Percentiles rank a stretch among this genome's conserved stretches.
Conservation (phyloP, 2,329 filamentous ascomycete species). For the Fusarium nygamai region DNA sequence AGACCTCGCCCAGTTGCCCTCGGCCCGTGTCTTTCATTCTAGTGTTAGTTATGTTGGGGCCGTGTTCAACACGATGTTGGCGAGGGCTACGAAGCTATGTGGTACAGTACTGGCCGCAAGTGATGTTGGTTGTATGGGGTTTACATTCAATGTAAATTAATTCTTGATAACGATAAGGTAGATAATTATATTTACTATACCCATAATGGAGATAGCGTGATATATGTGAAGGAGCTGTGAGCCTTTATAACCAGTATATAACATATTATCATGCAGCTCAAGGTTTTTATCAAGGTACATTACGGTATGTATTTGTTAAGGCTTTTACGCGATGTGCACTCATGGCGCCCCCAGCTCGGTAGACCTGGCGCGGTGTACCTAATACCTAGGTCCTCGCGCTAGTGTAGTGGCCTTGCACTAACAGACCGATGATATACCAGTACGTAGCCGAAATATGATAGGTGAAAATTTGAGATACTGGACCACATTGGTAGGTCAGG, state of each 20-base stretch:
- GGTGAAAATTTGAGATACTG: not conserved
- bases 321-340: not conserved
- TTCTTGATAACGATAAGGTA: not conserved
- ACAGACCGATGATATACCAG: not conserved
- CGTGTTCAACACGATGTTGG: not conserved
- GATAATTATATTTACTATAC: not conserved
- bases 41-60: not conserved
- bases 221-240: rapidly evolving
- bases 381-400: not conserved
- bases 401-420: not conserved
- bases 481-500: no score
- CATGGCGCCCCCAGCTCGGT: not conserved
- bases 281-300: not conserved
- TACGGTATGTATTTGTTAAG: rapidly evolving
- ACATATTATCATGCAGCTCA: rapidly evolving
- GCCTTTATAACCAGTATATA: rapidly evolving
- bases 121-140: rapidly evolving
- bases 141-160: not conserved
- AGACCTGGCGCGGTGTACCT: not conserved
- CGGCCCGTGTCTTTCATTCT: no score
- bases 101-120: rapidly evolving
- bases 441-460: not conserved
- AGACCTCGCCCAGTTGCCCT: not conserved
- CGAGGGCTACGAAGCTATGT: rapidly evolving
- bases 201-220: no score